A percentile compares a stretch with the other conserved stretches of the same genome.
Evolutionary conservation across 2,329 filamentous ascomycete genomes (phyloP).

Genomic region (Mycogone perniciosa): DNA sequence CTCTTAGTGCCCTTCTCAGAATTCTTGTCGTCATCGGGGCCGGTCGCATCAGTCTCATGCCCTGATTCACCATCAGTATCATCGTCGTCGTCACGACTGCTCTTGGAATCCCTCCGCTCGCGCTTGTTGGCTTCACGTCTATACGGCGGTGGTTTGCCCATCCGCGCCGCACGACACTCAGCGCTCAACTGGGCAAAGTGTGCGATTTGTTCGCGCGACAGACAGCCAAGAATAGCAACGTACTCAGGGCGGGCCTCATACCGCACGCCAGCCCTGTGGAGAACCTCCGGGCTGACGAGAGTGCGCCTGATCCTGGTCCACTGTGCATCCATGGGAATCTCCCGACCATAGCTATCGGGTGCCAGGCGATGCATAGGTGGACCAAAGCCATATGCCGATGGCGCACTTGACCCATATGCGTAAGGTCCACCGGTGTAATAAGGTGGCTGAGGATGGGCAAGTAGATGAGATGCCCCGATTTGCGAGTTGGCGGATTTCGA

Average conservation of each 20-base stretch:
- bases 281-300: conserved; percentile 49
- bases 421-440: conserved; percentile 19
- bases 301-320: conserved; percentile 52
- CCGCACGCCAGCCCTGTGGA: conserved; percentile 46
- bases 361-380: conserved; percentile 36
- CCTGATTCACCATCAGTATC: conserved; percentile 25
- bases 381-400: conserved; percentile 27
- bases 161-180: conserved; percentile 39
- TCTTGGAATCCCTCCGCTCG: conserved; percentile 27
- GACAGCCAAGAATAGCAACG: conserved; percentile 52
- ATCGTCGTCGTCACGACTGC: conserved; percentile 27
- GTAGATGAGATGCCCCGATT: conserved; percentile 34
- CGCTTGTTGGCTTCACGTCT: conserved; percentile 13
- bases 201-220: conserved; percentile 46
- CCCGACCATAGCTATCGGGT: conserved; percentile 50
- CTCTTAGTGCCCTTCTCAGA: conserved; percentile 26
- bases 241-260: conserved; percentile 55
- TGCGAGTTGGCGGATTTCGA: conserved; percentile 28
- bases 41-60: conserved; percentile 27
- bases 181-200: conserved; percentile 44
- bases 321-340: conserved; percentile 49
- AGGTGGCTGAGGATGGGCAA: conserved; percentile 29
- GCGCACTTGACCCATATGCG: conserved; percentile 16
- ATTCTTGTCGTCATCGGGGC: conserved; percentile 28
- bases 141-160: conserved; percentile 10